Conservation (phyloP, 164 flowering plant species). For the Liriodendron chinense region DNA sequence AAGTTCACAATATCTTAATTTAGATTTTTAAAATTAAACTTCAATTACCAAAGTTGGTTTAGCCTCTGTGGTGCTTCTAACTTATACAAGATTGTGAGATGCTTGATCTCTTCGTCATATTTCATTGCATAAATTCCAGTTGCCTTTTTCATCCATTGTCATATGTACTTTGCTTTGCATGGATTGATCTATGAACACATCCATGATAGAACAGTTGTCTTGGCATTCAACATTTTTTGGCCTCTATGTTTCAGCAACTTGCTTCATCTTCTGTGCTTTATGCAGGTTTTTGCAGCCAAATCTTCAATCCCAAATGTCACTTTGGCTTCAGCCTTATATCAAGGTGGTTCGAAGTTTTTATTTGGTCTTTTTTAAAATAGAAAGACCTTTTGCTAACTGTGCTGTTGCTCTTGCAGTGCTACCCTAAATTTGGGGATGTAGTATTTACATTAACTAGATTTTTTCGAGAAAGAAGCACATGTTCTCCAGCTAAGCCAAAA, state of each 20-base stretch:
- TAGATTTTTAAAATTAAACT: background rate
- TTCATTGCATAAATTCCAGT: background rate
- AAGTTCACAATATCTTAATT: too few relatives aligned
- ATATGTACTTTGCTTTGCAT: background rate
- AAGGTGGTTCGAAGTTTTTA: constrained; percentile 43
- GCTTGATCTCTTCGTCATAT: background rate
- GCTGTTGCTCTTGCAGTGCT: constrained; percentile 53
- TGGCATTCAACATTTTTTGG: background rate
- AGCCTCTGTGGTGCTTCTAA: background rate
- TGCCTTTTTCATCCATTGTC: background rate
- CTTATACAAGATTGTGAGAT: background rate
- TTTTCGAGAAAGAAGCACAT: constrained; percentile 55
- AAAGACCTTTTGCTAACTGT: constrained; percentile 6
- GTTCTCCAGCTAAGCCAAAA: constrained; percentile 30
- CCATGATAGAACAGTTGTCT: too few relatives aligned
- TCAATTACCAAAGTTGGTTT: background rate
- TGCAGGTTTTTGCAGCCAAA: constrained; percentile 60
- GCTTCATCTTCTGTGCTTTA: constrained; percentile 1
- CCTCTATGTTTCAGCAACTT: background rate
- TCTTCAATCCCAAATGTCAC: constrained; percentile 75
- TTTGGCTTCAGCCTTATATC: constrained; percentile 87
- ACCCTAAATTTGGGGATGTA: constrained; percentile 86
- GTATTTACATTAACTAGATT: constrained; percentile 76
- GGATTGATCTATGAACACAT: background rate
- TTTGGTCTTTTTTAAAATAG: constrained; percentile 8